phyloP scores from a whole-genome alignment of 257 asterid species.

The Solanum verrucosum region DNA sequence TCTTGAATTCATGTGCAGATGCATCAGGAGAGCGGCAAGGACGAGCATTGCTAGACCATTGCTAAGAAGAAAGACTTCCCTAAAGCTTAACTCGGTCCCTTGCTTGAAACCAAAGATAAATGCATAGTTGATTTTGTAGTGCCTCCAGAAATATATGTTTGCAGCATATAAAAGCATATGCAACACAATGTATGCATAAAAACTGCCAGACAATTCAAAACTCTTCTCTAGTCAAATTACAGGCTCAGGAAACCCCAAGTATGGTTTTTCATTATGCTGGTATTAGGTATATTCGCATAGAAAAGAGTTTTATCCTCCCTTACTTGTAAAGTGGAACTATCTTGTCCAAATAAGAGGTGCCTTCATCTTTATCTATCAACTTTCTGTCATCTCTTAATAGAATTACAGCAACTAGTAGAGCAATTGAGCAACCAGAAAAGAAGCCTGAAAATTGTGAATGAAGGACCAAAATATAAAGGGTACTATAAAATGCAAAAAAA shows the following conservation, averaged over 20 bases:
- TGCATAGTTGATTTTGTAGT: slow-evolving; percentile 70
- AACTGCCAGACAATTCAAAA: slow-evolving; percentile 40
- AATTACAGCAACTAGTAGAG: slow-evolving; percentile 51
- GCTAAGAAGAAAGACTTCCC: slow-evolving; percentile 71
- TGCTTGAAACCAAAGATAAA: slow-evolving; percentile 80
- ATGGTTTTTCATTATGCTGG: background rate
- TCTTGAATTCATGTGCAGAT: slow-evolving; percentile 53
- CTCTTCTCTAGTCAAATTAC: slow-evolving; percentile 3
- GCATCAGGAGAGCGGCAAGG: slow-evolving; percentile 59
- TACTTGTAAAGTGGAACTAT: slow-evolving; percentile 80
- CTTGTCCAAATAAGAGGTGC: slow-evolving; percentile 36
- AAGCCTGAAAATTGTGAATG: slow-evolving; percentile 42
- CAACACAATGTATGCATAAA: slow-evolving; percentile 51
- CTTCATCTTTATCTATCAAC: slow-evolving; percentile 27
- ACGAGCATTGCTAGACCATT: slow-evolving; percentile 59
- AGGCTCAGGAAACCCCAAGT: background rate
- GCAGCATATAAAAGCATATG: slow-evolving; percentile 72
- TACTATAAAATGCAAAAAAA: background rate
- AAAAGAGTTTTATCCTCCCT: background rate
- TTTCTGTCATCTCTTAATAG: slow-evolving; percentile 50
- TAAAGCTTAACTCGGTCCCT: slow-evolving; percentile 68
- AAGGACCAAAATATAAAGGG: background rate
- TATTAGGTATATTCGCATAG: background rate
- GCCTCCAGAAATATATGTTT: slow-evolving; percentile 77
- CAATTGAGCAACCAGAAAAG: slow-evolving; percentile 63